Evolutionary conservation across 2,329 filamentous ascomycete genomes (phyloP), one percentile per base, ranked within the genome.

Genomic region (Sarocladium brachiariae): DNA sequence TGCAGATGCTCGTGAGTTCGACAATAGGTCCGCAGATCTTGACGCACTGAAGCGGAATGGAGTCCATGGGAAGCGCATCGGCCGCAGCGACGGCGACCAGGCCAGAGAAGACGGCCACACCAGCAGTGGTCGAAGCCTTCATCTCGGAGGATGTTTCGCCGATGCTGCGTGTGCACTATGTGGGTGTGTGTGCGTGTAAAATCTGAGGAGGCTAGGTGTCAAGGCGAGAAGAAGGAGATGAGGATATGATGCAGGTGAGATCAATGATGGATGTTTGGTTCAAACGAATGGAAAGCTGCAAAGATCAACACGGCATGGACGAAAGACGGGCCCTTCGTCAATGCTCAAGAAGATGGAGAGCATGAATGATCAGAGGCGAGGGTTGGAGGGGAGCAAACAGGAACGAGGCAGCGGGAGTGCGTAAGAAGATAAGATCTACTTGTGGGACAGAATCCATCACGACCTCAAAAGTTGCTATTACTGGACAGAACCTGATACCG

Each of bases 21-120:
- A 72, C 67, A 46, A 72, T 65, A 49, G 69, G 69, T 4, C 68
- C 69, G 58, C 69, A 72, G 49, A 72, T 70, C 34, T 64, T 65
- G 31, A 67, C 67, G 52, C 69, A 72, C 49, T 61, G 59, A 19
- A 70, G 52, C 27, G 69, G 69, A 14, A 72, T 65, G 23, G 68
- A 64, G 19, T 66, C 58, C 11, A 63, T 58, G 16, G 60, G 61
- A 31, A 72, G 57, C 25, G 61, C 61, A 30, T 66, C 63, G 23
- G 62, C 61, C 8, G 55, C 49, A 33, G 58, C 58, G 46, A 63
- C 41, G n/a, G 58, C 54, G 31, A 58, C 57, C 50, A 67, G 58
- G 56, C 61, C 59, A 27, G 59, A 61, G 34, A 64, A 49, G 50
- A 65, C 53, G 52, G 59, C 58, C 52, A 62, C 49, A 27, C 57